Conservation (phyloP, 768 basidiomycete species). For the Strobilomyces dryophilus region DNA sequence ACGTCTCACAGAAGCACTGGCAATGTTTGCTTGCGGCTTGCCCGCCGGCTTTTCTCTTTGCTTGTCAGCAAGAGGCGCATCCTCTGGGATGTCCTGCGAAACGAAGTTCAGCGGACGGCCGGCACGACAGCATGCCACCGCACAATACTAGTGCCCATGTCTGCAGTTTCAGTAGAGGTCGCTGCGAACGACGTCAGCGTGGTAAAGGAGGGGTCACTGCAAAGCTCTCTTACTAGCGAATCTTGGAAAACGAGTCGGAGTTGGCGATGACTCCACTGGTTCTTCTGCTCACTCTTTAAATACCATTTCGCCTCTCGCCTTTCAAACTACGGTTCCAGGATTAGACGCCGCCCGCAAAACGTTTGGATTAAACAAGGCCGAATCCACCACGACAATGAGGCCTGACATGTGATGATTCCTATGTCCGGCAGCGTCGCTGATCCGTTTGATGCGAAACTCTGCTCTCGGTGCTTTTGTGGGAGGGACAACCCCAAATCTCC, state of each 20-base stretch:
- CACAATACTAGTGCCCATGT: slow-evolving; percentile 11
- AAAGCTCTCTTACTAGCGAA: not conserved
- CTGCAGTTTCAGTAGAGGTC: not conserved
- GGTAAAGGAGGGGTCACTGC: not conserved
- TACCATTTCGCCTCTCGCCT: not conserved
- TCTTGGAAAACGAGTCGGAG: not conserved
- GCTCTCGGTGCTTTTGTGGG: not conserved
- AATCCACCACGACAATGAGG: not conserved
- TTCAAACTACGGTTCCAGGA: not conserved
- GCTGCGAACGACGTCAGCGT: not conserved
- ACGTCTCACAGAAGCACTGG: slow-evolving; percentile 3
- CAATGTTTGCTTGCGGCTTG: not conserved
- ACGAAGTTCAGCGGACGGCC: not conserved
- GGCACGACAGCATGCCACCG: not conserved
- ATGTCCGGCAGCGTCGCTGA: not conserved
- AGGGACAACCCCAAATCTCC: not conserved
- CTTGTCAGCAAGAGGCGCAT: not conserved
- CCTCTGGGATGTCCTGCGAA: not conserved
- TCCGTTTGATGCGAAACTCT: not conserved
- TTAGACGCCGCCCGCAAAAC: not conserved
- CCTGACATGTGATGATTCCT: not conserved
- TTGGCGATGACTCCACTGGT: not conserved
- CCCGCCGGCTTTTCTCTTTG: slow-evolving; percentile 3
- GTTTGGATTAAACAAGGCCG: not conserved
- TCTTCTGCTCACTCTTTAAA: not conserved